Base-by-base conservation (phyloP, 176 grass and related monocot species). In the Typha latifolia region DNA sequence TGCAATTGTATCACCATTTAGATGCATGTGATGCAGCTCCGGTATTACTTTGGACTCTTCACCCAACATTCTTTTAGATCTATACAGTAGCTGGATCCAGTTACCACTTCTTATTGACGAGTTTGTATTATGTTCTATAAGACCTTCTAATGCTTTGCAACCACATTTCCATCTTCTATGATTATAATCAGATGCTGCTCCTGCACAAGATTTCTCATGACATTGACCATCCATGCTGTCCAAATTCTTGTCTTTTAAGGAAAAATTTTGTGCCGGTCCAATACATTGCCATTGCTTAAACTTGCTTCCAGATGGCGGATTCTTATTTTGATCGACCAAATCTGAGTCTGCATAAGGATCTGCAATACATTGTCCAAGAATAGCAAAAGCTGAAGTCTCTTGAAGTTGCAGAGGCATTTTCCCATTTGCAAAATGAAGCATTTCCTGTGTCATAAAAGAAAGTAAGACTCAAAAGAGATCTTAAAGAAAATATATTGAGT, bases 361-460 rank as follows among this genome's bases (percentile, higher is more conserved):
- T 20, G 61, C 12, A 37, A 49, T 22, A 73, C 78, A 90, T 66
- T 79, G 78, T 56, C 93, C 93, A 31, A 97, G 76, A 63, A 89
- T 63, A 49, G 73, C 82, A 72, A 87, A 86, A 62, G 67, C 5
- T 55, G 88, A 71, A 66, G 64, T 80, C 49, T 82, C 80, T 53
- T 85, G 82, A 14, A 97, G 70, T 62, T 52, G 48, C 47, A 64
- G 19, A 14, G 93, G 88, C 80, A 97, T 84, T 62, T 63, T 82
- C 80, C 69, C 69, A 82, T 92, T 77, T 62, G 78, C 85, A 16
- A 81, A 87, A 66, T 69, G 66, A 49, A 92, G 48, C 32, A 49
- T 64, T 53, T 65, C 69, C 93, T 92, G 82, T 56, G 72, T 85
- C 64, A 70, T 74, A 66, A 77, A 23, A 37, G 47, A 74, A 19